phyloP scores from a whole-genome alignment of 192 early-diverging fungal species.

The Lunasporangiospora selenospora region DNA sequence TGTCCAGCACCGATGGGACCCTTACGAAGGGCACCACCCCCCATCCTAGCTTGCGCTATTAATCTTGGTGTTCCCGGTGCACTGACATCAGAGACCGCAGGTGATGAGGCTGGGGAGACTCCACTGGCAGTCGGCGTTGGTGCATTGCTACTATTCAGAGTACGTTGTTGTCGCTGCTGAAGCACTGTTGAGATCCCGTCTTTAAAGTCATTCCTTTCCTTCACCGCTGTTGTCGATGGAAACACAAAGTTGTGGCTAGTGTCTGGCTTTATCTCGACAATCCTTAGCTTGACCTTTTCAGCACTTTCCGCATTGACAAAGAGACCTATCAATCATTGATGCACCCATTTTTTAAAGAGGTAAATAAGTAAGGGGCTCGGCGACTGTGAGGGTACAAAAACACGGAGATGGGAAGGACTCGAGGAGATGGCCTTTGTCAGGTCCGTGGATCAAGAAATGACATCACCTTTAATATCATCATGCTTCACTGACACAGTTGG shows the following conservation, averaged over 20 bases:
- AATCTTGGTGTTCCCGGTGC: conserved; percentile 48
- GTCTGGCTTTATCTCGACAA: conserved; percentile 50
- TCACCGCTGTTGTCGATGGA: conserved; percentile 48
- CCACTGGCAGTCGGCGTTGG: background rate
- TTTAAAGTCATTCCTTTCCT: conserved; percentile 56
- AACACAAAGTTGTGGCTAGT: conserved; percentile 52
- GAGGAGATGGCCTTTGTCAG: conserved; percentile 5
- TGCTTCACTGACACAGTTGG: conserved; percentile 56
- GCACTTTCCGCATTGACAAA: conserved; percentile 54
- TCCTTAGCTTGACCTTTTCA: conserved; percentile 64
- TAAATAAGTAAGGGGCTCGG: conserved; percentile 6
- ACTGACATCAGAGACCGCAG: conserved; percentile 14
- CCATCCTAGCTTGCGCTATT: conserved; percentile 8
- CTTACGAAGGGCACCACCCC: conserved; percentile 4
- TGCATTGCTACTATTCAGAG: conserved; percentile 4
- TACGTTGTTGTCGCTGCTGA: conserved; percentile 29
- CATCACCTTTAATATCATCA: conserved; percentile 49
- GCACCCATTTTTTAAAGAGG: background rate
- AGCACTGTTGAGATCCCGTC: conserved; percentile 52
- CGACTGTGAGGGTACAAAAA: background rate
- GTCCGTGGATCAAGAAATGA: background rate
- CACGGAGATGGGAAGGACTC: no score
- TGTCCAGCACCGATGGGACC: conserved; percentile 43
- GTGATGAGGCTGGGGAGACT: conserved; percentile 12
- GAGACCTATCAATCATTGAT: conserved; percentile 1